phyloP scores from a whole-genome alignment of 805 yeast genomes.

The Starmerella floricola region DNA sequence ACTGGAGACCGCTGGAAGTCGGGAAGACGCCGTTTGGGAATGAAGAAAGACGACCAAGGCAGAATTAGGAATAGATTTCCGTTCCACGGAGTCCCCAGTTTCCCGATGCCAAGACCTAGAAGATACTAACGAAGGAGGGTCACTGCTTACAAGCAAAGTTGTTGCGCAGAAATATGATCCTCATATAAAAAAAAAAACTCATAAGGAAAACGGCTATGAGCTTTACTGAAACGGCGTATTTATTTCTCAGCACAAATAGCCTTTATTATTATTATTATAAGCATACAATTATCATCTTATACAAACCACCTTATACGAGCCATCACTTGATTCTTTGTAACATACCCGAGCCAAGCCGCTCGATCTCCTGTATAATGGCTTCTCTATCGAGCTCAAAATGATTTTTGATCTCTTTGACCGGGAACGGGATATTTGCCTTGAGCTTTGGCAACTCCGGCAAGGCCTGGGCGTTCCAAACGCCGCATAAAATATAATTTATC shows the following conservation, averaged over 20 bases:
- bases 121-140: conserved; percentile 15
- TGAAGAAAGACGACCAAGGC: not conserved
- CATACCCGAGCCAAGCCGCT: conserved; percentile 32
- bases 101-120: conserved; percentile 26
- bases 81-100: conserved; percentile 20
- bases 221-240: too few relatives aligned
- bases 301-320: too few relatives aligned
- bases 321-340: conserved; percentile 11
- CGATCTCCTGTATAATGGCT: conserved; percentile 61
- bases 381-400: conserved; percentile 46
- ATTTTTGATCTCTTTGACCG: conserved; percentile 33
- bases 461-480: conserved; percentile 63
- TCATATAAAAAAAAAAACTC: too few relatives aligned
- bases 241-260: not conserved
- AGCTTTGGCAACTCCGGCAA: conserved; percentile 47
- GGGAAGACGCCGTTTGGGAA: not conserved
- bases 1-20: conserved; percentile 11
- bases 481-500: conserved; percentile 49
- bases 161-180: too few relatives aligned
- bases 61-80: not conserved
- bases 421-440: conserved; percentile 69
- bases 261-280: not conserved
- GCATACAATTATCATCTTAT: too few relatives aligned
- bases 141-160: too few relatives aligned
- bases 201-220: too few relatives aligned